A percentile compares a stretch with the other conserved stretches of the same genome.
Evolutionary conservation across 2,329 filamentous ascomycete genomes (phyloP).

Genomic region (Helminthosporium solani): DNA sequence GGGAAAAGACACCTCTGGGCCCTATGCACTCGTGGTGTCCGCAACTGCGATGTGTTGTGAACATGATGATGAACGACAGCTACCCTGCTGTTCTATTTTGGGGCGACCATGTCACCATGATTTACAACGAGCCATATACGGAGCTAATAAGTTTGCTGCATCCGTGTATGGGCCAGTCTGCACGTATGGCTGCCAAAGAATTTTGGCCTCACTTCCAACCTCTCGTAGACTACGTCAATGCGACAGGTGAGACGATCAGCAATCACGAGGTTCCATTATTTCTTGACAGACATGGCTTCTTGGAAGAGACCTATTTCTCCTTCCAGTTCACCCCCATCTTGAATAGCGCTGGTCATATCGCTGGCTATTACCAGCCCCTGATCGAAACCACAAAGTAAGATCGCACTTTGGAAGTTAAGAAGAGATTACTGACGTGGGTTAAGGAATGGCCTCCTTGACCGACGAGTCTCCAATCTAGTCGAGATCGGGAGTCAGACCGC

Average conservation of each 20-base stretch:
- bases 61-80: conserved; percentile 64
- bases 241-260: conserved; percentile 23
- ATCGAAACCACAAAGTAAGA: conserved; percentile 60
- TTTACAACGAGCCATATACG: conserved; percentile 43
- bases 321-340: conserved; percentile 76
- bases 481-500: conserved; percentile 72
- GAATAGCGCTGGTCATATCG: conserved; percentile 66
- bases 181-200: conserved; percentile 68
- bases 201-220: conserved; percentile 51
- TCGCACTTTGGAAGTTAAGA: not conserved
- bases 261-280: conserved; percentile 70
- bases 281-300: conserved; percentile 63
- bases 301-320: conserved; percentile 78
- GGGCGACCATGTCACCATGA: conserved; percentile 38
- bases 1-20: conserved; percentile 69
- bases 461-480: conserved; percentile 47
- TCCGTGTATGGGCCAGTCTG: conserved; percentile 61
- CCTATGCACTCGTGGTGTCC: conserved; percentile 69
- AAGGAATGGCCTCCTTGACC: conserved; percentile 13
- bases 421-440: not conserved
- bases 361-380: conserved; percentile 72
- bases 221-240: conserved; percentile 22
- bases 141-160: conserved; percentile 32
- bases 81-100: conserved; percentile 63
- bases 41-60: conserved; percentile 72